Base-by-base conservation (phyloP, 129 eudicot species). In the Tagetes erecta region DNA sequence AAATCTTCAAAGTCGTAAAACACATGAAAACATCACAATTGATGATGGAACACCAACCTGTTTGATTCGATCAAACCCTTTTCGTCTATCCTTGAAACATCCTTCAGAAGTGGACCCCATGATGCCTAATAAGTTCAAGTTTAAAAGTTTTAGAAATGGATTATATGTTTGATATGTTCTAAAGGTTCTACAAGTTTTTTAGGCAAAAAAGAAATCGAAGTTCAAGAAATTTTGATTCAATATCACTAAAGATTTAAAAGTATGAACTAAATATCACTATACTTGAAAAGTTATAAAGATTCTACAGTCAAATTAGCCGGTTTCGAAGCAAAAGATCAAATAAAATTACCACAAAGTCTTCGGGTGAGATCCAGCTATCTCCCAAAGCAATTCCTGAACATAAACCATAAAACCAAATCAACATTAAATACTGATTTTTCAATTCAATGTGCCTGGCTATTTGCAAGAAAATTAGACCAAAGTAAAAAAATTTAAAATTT, bases 361-460 rank as follows among this genome's bases (percentile, higher is more conserved):
- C 96, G 2, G 98, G 98, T 31, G 98, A 92, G 57, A 92, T 89
- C 98, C 98, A 92, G 45, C 84, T 83, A 81, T 86, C 95, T 39
- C 98, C 96, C 73, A 92, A 65, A 56, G 87, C 96, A 87, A 92
- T 74, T 66, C 98, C 97, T 92, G 20, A 66, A 81, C 9, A 76
- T 8, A 62, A 60, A 39, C 37, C 55, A 64, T 44, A 51, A 8
- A 31, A 64, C 13, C 63, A 1, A 45, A 47, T 37, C 49, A 74
- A 73, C 58, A 44, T 13, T 5, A 44, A 45, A 14, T 10, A 31
- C 53, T 3, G 9, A 36, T 62, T 36, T 62, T 36, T 62, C 31
- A 1, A 62, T 35, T 62, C 42, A 62, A 62, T 62, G 44, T 10
- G 5, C 65, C 34, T 42, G 35, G 33, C 3, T 44, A n/a, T 67